phyloP scores from a whole-genome alignment of 495 filamentous ascomycete species.

The Xylaria cubensis region DNA sequence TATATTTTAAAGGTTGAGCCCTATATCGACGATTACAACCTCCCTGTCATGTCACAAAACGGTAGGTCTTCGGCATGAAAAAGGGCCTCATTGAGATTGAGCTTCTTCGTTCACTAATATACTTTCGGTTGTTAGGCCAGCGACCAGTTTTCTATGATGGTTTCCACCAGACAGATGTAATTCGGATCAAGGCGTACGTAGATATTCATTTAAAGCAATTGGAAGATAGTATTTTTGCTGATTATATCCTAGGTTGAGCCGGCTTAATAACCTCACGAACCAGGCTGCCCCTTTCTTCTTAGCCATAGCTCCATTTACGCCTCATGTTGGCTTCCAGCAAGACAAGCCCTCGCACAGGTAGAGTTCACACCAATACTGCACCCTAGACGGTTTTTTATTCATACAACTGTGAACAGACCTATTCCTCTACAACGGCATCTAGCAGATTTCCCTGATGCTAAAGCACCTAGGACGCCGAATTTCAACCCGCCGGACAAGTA shows the following conservation, averaged over 20 bases:
- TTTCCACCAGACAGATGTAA: slow-evolving; percentile 58
- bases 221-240: background rate
- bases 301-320: slow-evolving; percentile 60
- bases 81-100: too few species aligned
- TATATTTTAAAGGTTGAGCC: slow-evolving; percentile 57
- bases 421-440: slow-evolving; percentile 31
- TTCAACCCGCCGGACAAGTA: slow-evolving; percentile 44
- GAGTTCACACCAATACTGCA: background rate
- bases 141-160: slow-evolving; percentile 50
- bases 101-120: background rate
- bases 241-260: slow-evolving; percentile 37
- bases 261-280: slow-evolving; percentile 57
- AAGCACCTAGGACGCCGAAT: slow-evolving; percentile 44
- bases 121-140: background rate
- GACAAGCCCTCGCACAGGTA: slow-evolving; percentile 46
- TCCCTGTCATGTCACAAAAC: slow-evolving; percentile 61
- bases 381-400: background rate
- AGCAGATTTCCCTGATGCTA: slow-evolving; percentile 42
- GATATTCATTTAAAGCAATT: background rate
- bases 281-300: slow-evolving; percentile 62
- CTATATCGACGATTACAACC: slow-evolving; percentile 63
- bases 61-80: slow-evolving; percentile 42
- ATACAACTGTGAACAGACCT: background rate
- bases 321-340: slow-evolving; percentile 48
- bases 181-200: slow-evolving; percentile 54